Evolutionary conservation across 495 filamentous ascomycete genomes (phyloP), one percentile per base, ranked within the genome.

Genomic region (Xylaria telfairii): DNA sequence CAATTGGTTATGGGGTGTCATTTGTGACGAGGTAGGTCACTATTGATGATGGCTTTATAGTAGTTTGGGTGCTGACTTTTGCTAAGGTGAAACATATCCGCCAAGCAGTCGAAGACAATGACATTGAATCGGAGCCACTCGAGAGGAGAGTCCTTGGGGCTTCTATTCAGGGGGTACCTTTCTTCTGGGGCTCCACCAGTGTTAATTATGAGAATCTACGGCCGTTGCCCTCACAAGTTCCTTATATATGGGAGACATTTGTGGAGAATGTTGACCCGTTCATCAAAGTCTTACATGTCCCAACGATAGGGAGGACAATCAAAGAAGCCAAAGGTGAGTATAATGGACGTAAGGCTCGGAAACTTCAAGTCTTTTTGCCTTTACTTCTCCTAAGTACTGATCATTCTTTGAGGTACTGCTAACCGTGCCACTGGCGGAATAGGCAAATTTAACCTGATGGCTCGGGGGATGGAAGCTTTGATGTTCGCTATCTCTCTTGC

Each of bases 231-330:
- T 69, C 67, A 24, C 67, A 69, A 28, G 28, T 69, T n/a, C 15
- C 56, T 30, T 69, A 44, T 34, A 42, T 67, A 12, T 71, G 69
- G 69, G 56, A 71, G 46, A 44, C 28, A 12, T 71, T 57, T 30
- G 32, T 71, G 5, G 62, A 71, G 21, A 71, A 71, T 47, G 64
- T 71, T 30, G 69, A 71, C 42, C 63, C 64, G 3, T 42, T 60
- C 13, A 51, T 57, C 21, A 71, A 71, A 47, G 63, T 71, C 41
- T 56, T 71, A 3, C 69, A 71, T 47, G 30, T 68, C 49, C 68
- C 68, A 37, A 65, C 62, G 7, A 39, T 39, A 0, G 44, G 13
- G 44, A 37, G 19, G 30, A 34, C 7, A 21, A 51, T 65, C 4
- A 65, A 49, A 65, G 44, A 65, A 37, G 62, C 44, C 5, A 65